Percentiles rank a stretch among this genome's conserved stretches.
These are phyloP conservation scores for Colletotrichum neosansevieriae DNA, from an alignment of 2,329 filamentous ascomycete genomes.

Conservation along the genomic window DNA sequence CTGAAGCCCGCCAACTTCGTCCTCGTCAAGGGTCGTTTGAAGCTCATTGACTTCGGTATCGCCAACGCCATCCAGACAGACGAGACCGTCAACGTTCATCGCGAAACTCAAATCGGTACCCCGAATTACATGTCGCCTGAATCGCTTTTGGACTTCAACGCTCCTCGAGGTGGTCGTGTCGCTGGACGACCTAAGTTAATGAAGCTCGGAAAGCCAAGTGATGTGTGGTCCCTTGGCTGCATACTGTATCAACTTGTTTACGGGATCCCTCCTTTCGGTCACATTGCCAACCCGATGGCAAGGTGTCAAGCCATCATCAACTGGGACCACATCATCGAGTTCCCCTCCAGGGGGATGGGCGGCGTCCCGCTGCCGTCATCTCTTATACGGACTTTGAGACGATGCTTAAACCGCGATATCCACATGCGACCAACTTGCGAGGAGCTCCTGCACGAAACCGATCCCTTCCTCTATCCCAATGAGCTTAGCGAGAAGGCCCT, in stretches of 20 bases:
- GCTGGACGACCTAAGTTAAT: constrained; percentile 77
- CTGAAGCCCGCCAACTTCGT: constrained; percentile 98
- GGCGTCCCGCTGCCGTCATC: constrained; percentile 69
- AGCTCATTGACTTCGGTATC: constrained; percentile 98
- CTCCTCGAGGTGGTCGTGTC: constrained; percentile 60
- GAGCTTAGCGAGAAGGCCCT: constrained; percentile 67
- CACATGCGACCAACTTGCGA: constrained; percentile 73
- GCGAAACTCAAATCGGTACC: constrained; percentile 94
- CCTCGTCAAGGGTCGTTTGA: constrained; percentile 87
- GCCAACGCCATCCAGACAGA: constrained; percentile 97
- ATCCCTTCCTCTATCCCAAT: constrained; percentile 74
- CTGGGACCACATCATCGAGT: constrained; percentile 79
- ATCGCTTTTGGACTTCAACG: constrained; percentile 88
- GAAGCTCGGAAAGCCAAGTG: constrained; percentile 95
- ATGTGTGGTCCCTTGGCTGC: constrained; percentile 96
- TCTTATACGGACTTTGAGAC: constrained; percentile 71
- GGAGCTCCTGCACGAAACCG: constrained; percentile 68
- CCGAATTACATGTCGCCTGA: constrained; percentile 99
- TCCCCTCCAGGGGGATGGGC: constrained; percentile 76
- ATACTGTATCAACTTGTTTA: constrained; percentile 99
- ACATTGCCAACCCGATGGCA: constrained; percentile 88
- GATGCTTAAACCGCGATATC: constrained; percentile 73
- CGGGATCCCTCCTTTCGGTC: constrained; percentile 93
- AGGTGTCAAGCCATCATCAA: constrained; percentile 90
- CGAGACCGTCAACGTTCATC: constrained; percentile 96